Conservation (phyloP, 768 basidiomycete genomes). For the Trametes sanguinea region DNA sequence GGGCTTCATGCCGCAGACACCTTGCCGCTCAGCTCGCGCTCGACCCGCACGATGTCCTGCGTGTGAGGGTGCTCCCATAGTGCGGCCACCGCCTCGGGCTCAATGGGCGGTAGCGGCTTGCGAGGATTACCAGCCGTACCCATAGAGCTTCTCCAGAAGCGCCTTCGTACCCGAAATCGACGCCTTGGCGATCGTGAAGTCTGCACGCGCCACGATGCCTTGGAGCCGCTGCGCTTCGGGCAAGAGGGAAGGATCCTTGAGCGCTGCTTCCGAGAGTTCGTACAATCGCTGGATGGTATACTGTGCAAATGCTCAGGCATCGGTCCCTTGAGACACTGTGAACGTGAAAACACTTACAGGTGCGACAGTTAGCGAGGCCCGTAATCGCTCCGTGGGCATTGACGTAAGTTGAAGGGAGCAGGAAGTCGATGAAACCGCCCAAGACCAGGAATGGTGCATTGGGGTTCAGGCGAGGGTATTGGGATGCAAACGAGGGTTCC, state of each 20-base stretch:
- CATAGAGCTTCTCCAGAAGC: conserved; percentile 69
- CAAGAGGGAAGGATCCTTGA: conserved; percentile 56
- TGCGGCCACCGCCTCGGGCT: conserved; percentile 51
- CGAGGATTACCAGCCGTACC: conserved; percentile 84
- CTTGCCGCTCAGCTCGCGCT: conserved; percentile 56
- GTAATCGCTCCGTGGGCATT: conserved; percentile 89
- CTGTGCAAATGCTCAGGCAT: conserved; percentile 36
- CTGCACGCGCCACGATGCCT: conserved; percentile 77
- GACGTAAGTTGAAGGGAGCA: conserved; percentile 70
- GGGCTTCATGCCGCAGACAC: background rate
- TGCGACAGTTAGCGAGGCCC: conserved; percentile 81
- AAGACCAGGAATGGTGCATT: conserved; percentile 78
- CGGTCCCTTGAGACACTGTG: background rate
- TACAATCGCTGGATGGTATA: conserved; percentile 60
- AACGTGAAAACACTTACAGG: conserved; percentile 50
- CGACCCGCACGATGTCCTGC: conserved; percentile 64
- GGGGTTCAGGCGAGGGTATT: conserved; percentile 67
- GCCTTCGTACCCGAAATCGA: conserved; percentile 86
- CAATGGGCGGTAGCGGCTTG: conserved; percentile 72
- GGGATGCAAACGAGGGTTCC: conserved; percentile 51
- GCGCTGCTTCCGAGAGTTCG: conserved; percentile 59
- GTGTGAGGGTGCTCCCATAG: conserved; percentile 77
- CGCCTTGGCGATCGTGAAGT: conserved; percentile 75
- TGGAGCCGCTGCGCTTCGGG: conserved; percentile 75
- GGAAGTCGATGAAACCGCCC: conserved; percentile 84